Conservation (phyloP, 140 eudicot species). For the Ambrosia hybrid region DNA sequence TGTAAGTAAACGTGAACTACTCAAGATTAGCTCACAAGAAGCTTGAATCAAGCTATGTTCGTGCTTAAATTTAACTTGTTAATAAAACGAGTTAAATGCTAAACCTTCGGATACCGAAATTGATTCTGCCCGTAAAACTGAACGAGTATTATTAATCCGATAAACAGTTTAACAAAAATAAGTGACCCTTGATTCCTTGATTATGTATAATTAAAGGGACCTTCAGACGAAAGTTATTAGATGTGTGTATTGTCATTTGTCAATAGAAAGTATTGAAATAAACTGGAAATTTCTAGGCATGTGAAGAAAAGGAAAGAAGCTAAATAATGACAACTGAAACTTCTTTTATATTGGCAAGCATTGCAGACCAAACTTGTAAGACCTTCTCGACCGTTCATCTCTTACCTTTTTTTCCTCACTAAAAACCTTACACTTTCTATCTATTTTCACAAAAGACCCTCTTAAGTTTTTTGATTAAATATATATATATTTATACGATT, state of each 20-base stretch:
- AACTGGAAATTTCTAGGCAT: conserved; percentile 36
- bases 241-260: background rate
- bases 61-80: too few relatives aligned
- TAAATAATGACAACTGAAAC: conserved; percentile 30
- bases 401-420: background rate
- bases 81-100: too few relatives aligned
- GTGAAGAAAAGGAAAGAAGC: conserved; percentile 37
- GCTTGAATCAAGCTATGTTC: too few relatives aligned
- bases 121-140: too few relatives aligned
- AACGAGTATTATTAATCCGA: too few relatives aligned
- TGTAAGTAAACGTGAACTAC: too few relatives aligned
- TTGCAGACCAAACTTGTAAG: conserved; percentile 19
- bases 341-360: conserved; percentile 28
- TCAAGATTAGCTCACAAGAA: too few relatives aligned
- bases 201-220: background rate
- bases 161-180: too few relatives aligned
- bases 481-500: background rate
- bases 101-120: too few relatives aligned
- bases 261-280: background rate
- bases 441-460: background rate
- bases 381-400: conserved; percentile 17
- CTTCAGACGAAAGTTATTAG: background rate
- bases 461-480: background rate
- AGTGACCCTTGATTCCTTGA: too few relatives aligned
- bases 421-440: conserved; percentile 14